Evolutionary conservation across 2,329 filamentous ascomycete genomes (phyloP), one percentile per base, ranked within the genome.

Genomic region (Amauroascus verrucosus): DNA sequence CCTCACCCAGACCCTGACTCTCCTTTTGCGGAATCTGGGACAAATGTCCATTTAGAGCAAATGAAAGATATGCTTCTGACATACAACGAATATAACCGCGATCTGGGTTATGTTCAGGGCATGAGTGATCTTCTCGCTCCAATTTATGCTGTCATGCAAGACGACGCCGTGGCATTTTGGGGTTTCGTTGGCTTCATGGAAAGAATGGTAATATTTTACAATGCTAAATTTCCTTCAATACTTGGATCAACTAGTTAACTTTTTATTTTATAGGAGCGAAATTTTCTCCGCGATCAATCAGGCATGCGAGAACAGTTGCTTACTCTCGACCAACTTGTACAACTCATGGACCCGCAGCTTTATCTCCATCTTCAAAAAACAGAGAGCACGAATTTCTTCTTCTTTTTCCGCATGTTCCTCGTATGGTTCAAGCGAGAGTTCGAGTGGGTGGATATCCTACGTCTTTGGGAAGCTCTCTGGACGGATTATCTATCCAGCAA

Each of bases 361-460:
- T 97, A 96, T 70, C 77, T 86, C 1, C 93, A 98, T 63, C 80
- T 98, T 0, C 82, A 95, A 67, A 83, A 80, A 14, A 87, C 90
- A 18, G 94, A 98, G 63, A 94, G 86, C 64, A 98, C 93, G 22
- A 98, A 98, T 68, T 98, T 98, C 71, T 98, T 98, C 72, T 98
- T 98, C 75, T 97, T 98, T 76, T 98, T 97, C 80, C 86, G 93
- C 56, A 97, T 97, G 93, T 77, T 98, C 32, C 77, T 98, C 1
- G 93, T 98, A 8, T 98, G 93, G 93, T 98, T 93, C 70, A 98
- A 98, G 75, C 85, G 93, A 46, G 93, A 98, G 70, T 98, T 98
- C 63, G 79, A 82, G 60, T 98, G 91, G 88, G 68, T 78, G 46
- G 89, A 97, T 64, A 82, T 95, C 9, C 73, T 97, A 32, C 80